phyloP scores from a whole-genome alignment of 768 basidiomycete genomes.

The Rhodocollybia butyracea region DNA sequence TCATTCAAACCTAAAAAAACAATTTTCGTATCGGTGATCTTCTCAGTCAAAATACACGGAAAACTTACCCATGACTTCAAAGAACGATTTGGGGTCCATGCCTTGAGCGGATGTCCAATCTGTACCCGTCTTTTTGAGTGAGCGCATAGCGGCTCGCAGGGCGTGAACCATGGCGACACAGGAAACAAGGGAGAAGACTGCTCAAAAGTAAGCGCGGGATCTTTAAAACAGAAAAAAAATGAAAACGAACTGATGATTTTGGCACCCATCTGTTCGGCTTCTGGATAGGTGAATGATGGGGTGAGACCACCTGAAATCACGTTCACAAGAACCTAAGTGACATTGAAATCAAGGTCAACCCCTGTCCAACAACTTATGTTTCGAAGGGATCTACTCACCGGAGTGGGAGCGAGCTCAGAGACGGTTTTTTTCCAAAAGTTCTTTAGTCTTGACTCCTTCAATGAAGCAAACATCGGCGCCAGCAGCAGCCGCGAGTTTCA shows the following conservation, averaged over 20 bases:
- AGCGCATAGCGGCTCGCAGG: conserved; percentile 74
- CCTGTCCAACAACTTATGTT: not conserved
- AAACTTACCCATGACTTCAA: conserved; percentile 67
- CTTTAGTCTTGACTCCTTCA: conserved; percentile 70
- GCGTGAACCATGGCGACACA: conserved; percentile 76
- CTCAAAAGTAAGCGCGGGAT: not conserved
- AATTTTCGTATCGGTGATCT: not conserved
- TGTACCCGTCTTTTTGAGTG: conserved; percentile 74
- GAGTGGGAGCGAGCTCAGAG: conserved; percentile 66
- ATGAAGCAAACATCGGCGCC: conserved; percentile 84
- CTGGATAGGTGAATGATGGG: conserved; percentile 65
- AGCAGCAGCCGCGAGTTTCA: conserved; percentile 67
- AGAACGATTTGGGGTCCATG: conserved; percentile 78
- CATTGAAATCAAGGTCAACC: not conserved
- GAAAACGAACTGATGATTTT: conserved; percentile 68
- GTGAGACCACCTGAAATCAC: conserved; percentile 79
- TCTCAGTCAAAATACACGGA: not conserved
- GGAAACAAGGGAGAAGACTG: conserved; percentile 71
- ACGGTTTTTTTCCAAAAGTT: conserved; percentile 64
- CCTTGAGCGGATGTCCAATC: conserved; percentile 57
- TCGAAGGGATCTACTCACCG: conserved; percentile 35
- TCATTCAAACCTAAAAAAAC: conserved; percentile 44
- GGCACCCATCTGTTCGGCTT: conserved; percentile 68
- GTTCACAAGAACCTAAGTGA: conserved; percentile 70
- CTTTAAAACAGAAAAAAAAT: not conserved